Base-by-base conservation (phyloP, 2,329 filamentous ascomycete species). In the Sporothrix euskadiensis region DNA sequence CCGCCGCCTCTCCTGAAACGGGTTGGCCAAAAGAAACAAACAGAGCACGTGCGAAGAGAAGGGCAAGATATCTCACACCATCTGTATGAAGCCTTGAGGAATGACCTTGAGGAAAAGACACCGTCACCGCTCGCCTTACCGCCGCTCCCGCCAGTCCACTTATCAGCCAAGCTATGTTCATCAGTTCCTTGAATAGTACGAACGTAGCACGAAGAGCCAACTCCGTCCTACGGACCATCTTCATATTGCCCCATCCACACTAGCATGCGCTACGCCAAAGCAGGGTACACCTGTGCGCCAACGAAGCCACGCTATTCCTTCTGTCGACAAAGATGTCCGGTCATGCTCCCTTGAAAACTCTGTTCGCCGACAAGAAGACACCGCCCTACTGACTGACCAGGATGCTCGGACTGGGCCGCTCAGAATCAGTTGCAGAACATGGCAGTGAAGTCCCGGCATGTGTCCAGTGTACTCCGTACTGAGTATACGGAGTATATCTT, bases 111-210 rank as follows among this genome's bases (percentile, higher is more conserved):
- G 39, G 22, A 22, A 32, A 49, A 16, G 26, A 39, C 32, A 41
- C 39, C 56, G 54, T 69, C 71, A 69, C 65, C 65, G 52, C 68
- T 26, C 26, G 49, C 52, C 69, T 71, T 68, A 73, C 72, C 72
- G 72, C 72, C 69, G 72, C 69, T 73, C 47, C 69, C 72, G 69
- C 59, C 39, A 66, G 19, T 35, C 71, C 47, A 66, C 47, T 52
- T 35, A 59, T 32, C 39, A 52, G 19, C 32, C 44, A 68, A 35
- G 44, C 47, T n/a, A 54, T 35, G 47, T 52, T 69, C 26, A 39
- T 30, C 44, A 54, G 47, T 54, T 69, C 44, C 65, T 35, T 44
- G 30, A 22, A 69, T 69, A 22, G 30, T 39, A 47, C 10, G 8
- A 47, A 22, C 14, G 54, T 69, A 22, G 30, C 61, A 47, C 10